Conservation (phyloP, 345 rosid genomes). For the Ceriops decandra region DNA sequence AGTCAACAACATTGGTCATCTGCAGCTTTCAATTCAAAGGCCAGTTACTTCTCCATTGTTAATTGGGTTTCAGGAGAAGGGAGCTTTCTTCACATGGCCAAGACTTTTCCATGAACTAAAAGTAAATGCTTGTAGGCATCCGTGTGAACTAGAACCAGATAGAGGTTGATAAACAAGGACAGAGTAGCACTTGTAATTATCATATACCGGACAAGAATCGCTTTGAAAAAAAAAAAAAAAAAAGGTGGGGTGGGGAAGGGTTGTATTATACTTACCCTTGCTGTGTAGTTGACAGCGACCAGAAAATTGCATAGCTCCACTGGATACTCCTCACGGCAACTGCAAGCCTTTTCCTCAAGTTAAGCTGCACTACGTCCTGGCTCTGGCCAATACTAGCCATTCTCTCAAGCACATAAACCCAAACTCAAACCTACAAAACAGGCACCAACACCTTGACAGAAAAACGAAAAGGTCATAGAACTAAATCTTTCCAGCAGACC, state of each 20-base stretch:
- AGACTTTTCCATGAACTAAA: background rate
- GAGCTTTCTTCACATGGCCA: background rate
- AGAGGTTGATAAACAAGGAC: slow-evolving; percentile 5
- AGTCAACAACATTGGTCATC: background rate
- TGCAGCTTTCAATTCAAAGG: too few species aligned
- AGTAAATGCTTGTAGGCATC: background rate
- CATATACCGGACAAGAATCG: background rate
- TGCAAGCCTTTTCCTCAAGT: slow-evolving; percentile 67
- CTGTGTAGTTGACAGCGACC: slow-evolving; percentile 71
- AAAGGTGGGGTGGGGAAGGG: too few species aligned
- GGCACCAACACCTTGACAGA: too few species aligned
- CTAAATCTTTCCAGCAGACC: too few species aligned
- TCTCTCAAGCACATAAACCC: slow-evolving; percentile 10
- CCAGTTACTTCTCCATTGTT: background rate
- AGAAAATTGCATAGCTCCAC: slow-evolving; percentile 94
- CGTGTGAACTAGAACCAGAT: background rate
- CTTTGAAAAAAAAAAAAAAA: background rate
- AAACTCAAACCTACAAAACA: background rate
- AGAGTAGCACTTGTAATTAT: background rate
- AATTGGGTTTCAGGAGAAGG: background rate
- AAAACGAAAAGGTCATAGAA: too few species aligned
- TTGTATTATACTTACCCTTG: slow-evolving; percentile 44
- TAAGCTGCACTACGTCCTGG: slow-evolving; percentile 36
- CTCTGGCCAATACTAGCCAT: slow-evolving; percentile 45
- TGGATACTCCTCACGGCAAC: slow-evolving; percentile 77